Evolutionary conservation across 2,329 filamentous ascomycete genomes (phyloP).

Genomic region (Colletotrichum melonis): DNA sequence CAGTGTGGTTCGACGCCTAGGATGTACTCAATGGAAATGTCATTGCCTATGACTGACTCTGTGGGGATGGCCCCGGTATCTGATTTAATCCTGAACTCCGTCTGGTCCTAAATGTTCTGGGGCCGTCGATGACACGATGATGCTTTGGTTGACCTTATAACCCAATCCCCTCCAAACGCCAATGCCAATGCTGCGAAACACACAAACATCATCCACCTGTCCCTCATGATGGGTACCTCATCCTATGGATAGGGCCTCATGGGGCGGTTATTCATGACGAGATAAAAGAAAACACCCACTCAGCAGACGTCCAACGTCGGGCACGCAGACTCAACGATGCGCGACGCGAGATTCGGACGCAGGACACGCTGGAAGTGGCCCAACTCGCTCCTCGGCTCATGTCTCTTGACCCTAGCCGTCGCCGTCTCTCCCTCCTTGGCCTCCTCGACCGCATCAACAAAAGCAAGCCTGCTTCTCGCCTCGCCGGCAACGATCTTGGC

Average conservation of each 20-base stretch:
- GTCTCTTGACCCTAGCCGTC: constrained; percentile 15
- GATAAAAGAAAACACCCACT: not conserved
- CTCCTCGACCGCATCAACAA: not conserved
- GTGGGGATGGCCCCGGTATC: constrained; percentile 1
- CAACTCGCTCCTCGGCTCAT: not conserved
- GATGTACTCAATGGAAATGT: not conserved
- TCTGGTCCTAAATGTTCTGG: not conserved
- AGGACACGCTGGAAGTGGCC: not conserved
- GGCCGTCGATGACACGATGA: not conserved
- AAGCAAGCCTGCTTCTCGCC: constrained; percentile 10
- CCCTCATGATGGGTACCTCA: not conserved
- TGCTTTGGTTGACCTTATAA: not conserved
- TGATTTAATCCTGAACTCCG: constrained; percentile 15
- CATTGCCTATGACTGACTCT: not conserved
- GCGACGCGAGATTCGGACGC: not conserved
- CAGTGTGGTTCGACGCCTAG: not conserved
- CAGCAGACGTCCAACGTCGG: constrained; percentile 24
- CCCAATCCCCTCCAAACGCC: constrained; percentile 22
- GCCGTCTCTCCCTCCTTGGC: not conserved
- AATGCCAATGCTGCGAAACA: constrained; percentile 24
- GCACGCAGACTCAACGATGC: constrained; percentile 4
- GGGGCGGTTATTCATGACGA: not conserved
- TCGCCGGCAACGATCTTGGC: constrained; percentile 19
- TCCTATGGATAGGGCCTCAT: not conserved
- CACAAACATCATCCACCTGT: not conserved